Evolutionary conservation across 2,329 filamentous ascomycete species (phyloP).

Genomic region (Cercospora sp.): DNA sequence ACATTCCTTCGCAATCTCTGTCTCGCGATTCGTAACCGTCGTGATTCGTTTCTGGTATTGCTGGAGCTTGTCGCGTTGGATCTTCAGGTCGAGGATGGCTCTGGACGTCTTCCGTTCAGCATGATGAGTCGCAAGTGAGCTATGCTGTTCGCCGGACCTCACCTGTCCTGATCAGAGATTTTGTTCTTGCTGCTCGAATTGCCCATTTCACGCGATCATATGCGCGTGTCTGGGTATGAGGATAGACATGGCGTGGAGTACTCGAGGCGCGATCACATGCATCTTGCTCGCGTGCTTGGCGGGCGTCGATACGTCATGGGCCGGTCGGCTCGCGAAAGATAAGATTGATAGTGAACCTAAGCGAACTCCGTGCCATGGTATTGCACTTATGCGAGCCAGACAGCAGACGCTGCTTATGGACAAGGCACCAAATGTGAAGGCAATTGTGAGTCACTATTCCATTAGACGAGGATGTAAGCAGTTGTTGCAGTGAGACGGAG

Average conservation of each 20-base stretch:
- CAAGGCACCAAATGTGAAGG: background rate
- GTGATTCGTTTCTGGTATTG: slow-evolving; percentile 93
- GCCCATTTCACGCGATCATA: slow-evolving; percentile 53
- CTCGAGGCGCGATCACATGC: background rate
- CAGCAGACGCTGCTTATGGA: background rate
- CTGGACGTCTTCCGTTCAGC: slow-evolving; percentile 48
- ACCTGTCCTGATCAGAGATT: slow-evolving; percentile 85
- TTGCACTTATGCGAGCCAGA: background rate
- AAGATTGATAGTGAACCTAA: slow-evolving; percentile 6
- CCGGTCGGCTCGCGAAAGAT: background rate
- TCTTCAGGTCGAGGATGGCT: slow-evolving; percentile 96
- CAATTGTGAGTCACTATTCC: background rate
- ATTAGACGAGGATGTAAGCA: background rate
- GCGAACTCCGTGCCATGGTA: background rate
- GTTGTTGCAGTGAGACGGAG: background rate
- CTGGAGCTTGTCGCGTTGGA: slow-evolving; percentile 93
- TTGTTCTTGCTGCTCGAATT: slow-evolving; percentile 64
- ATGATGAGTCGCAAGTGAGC: slow-evolving; percentile 8
- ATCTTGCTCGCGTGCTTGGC: slow-evolving; percentile 11
- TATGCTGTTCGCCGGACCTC: slow-evolving; percentile 35
- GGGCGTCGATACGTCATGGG: background rate
- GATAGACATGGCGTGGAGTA: background rate
- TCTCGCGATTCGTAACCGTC: slow-evolving; percentile 82
- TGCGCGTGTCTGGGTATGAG: background rate
- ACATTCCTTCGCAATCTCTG: slow-evolving; percentile 79